phyloP scores from a whole-genome alignment of 83 land plant species.

The Picea engelmannii region DNA sequence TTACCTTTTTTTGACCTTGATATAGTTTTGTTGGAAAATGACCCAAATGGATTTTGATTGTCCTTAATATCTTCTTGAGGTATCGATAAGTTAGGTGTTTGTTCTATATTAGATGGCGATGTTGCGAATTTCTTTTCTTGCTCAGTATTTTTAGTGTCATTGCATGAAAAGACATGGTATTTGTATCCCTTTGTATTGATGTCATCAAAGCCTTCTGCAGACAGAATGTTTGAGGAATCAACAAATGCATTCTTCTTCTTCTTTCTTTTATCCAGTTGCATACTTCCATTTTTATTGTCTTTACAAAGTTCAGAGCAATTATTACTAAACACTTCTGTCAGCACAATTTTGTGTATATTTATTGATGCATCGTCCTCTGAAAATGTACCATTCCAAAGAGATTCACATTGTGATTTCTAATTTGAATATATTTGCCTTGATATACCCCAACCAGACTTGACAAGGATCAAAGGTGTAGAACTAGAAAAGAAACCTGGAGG shows the following conservation, averaged over 20 bases:
- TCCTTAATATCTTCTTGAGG: neutral
- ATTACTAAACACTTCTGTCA: neutral
- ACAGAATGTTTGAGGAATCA: neutral
- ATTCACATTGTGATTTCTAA: neutral
- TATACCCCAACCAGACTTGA: constrained; percentile 5
- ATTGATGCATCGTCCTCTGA: neutral
- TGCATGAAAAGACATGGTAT: neutral
- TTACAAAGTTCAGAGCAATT: neutral
- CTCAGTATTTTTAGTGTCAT: neutral
- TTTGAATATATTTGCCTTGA: neutral
- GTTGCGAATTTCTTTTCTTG: neutral
- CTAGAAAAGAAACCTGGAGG: constrained; percentile 14
- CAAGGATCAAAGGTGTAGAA: neutral
- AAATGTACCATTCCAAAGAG: neutral
- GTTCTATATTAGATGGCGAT: neutral
- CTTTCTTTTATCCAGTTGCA: neutral
- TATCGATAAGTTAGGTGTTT: neutral
- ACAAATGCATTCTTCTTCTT: neutral
- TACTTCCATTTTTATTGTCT: neutral
- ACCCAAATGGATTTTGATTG: neutral
- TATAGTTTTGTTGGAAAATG: neutral
- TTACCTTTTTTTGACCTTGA: constrained; percentile 1
- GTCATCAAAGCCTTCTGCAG: constrained; percentile 7
- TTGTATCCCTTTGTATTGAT: neutral
- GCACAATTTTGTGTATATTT: neutral